Evolutionary conservation across 2,329 filamentous ascomycete genomes (phyloP).

Genomic region (Penicillium vulpinum): DNA sequence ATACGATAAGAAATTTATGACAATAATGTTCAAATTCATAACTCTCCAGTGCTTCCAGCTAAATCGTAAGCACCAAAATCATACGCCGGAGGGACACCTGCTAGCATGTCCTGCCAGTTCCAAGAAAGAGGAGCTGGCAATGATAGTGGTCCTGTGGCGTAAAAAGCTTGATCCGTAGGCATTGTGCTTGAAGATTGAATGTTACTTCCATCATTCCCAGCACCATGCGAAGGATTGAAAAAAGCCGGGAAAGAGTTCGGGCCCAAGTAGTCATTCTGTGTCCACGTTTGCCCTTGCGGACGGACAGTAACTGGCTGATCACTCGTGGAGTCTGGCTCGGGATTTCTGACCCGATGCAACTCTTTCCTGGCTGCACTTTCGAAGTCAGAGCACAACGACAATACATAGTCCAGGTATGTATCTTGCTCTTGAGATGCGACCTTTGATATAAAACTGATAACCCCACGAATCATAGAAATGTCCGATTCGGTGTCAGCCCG

Average conservation of each 20-base stretch:
- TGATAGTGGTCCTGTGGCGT: neutral
- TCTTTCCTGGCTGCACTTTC: neutral
- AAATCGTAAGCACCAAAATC: neutral
- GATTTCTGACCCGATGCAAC: neutral
- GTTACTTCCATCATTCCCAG: neutral
- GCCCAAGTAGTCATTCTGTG: neutral
- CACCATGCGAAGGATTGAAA: neutral
- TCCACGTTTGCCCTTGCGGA: neutral
- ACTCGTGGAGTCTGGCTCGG: neutral
- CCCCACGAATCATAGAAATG: neutral
- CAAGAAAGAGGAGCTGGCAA: neutral
- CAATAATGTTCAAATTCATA: neutral
- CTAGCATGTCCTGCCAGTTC: slow-evolving; percentile 1
- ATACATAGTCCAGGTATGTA: slow-evolving; percentile 5
- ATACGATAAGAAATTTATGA: neutral
- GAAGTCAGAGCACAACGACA: neutral
- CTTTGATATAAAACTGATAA: neutral
- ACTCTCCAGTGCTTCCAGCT: neutral
- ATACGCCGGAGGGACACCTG: neutral
- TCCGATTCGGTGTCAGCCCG: neutral
- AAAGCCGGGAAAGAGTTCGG: neutral
- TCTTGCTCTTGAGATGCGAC: slow-evolving; percentile 7
- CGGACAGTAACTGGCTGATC: neutral
- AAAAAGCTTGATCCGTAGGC: neutral
- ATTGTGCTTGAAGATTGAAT: neutral